Base-by-base conservation (phyloP, 352 stramenopile species). In the Bremia lactucae region DNA sequence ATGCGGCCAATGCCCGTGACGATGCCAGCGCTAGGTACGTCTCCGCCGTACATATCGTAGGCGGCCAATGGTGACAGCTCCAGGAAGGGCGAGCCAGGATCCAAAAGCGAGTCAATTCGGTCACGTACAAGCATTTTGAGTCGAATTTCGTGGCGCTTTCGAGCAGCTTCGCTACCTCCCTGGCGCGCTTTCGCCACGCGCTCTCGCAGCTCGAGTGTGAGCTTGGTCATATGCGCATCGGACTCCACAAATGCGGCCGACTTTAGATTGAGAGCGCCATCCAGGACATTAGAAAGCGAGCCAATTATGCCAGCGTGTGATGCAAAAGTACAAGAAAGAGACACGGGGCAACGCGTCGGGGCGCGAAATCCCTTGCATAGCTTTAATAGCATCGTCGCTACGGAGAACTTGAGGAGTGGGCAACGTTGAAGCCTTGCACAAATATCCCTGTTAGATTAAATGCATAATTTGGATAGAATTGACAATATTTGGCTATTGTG, bases 51-150 rank as follows among this genome's bases (percentile, higher is more conserved):
- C 65, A 95, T 72, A 31, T 90, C 76, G 51, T 84, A 76, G 31
- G 59, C 87, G 2, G 88, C 88, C 18, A 97, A 49, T 6, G 94
- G 62, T 7, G 87, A 96, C 31, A 99, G 73, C 74, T 98, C 95
- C 21, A 99, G 65, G 49, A 98, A 97, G 6, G 95, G 87, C 25
- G 87, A 96, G 6, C 90, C 94, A 0, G 82, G 60, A 65, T 99
- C 96, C 42, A 98, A 50, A 11, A 99, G 70, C 25, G 65, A 65
- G 55, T 97, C 72, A 42, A 99, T 98, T 37, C 95, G 85, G 59
- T 98, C 91, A 34, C 95, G 67, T 21, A 86, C 77, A 10, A 74
- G 50, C 40, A 95, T 62, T 47, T 96, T 96, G 15, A 71, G 65
- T 7, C 87, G 63, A 16, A 65, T 46, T 11, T 70, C 57, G 54